phyloP scores from a whole-genome alignment of 768 basidiomycete species.

The Megacollybia marginata region DNA sequence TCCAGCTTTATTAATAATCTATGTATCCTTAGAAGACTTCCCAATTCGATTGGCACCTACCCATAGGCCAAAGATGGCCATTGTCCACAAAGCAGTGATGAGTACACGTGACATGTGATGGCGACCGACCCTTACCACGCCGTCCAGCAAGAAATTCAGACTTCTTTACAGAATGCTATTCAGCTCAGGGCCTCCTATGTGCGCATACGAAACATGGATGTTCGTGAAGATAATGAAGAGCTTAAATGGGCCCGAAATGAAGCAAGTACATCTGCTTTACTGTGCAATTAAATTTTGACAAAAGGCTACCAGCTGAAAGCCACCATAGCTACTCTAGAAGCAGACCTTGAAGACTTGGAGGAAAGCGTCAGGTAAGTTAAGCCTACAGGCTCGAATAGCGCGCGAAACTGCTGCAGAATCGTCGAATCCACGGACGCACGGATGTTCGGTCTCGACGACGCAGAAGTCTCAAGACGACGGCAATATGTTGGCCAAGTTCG shows the following conservation, averaged over 20 bases:
- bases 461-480: conserved; percentile 69
- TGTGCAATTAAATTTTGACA: background rate
- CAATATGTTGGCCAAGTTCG: conserved; percentile 72
- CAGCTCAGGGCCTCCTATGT: conserved; percentile 70
- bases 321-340: conserved; percentile 70
- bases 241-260: conserved; percentile 74
- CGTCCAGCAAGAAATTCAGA: conserved; percentile 77
- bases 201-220: conserved; percentile 70
- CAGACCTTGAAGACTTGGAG: conserved; percentile 89
- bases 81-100: conserved; percentile 15
- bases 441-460: conserved; percentile 73
- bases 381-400: background rate
- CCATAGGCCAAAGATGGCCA: conserved; percentile 82
- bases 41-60: conserved; percentile 30
- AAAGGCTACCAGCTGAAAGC: conserved; percentile 51
- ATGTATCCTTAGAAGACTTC: conserved; percentile 5
- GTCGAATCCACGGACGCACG: conserved; percentile 83
- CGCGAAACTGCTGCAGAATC: conserved; percentile 41
- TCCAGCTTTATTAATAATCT: conserved; percentile 98
- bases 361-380: conserved; percentile 76
- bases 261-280: conserved; percentile 27
- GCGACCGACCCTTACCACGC: conserved; percentile 83
- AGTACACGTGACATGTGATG: conserved; percentile 26
- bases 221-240: conserved; percentile 66
- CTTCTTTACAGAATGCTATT: conserved; percentile 61